Evolutionary conservation across 2,329 filamentous ascomycete genomes (phyloP).

Genomic region (Coniochaeta prunicola): DNA sequence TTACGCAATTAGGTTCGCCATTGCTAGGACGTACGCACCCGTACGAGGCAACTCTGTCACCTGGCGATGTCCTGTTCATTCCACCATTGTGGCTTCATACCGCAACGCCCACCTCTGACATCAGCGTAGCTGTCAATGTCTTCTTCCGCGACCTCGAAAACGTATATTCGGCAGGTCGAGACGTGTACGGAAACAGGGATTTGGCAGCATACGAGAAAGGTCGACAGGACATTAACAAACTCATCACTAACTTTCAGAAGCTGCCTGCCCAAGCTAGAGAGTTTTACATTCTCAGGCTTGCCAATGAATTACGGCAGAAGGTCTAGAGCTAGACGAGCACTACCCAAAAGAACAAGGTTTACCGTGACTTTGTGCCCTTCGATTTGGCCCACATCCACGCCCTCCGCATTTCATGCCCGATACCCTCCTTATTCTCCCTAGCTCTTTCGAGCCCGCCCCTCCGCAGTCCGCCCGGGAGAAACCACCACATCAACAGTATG

Average conservation of each 20-base stretch:
- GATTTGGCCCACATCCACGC: neutral
- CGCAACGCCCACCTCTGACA: slow-evolving; percentile 46
- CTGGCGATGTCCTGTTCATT: slow-evolving; percentile 74
- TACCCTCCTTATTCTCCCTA: neutral
- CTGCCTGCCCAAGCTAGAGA: slow-evolving; percentile 59
- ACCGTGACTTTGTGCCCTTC: neutral
- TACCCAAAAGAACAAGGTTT: neutral
- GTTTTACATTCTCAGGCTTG: slow-evolving; percentile 71
- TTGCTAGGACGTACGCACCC: slow-evolving; percentile 48
- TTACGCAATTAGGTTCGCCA: slow-evolving; percentile 37
- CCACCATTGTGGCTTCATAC: slow-evolving; percentile 83
- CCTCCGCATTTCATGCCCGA: neutral
- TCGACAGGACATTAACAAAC: slow-evolving; percentile 61
- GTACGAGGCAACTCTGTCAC: slow-evolving; percentile 55
- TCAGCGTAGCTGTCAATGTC: slow-evolving; percentile 78
- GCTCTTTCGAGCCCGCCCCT: neutral
- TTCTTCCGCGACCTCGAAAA: slow-evolving; percentile 70
- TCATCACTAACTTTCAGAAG: slow-evolving; percentile 55
- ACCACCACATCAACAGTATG: slow-evolving; percentile 37
- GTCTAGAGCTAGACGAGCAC: neutral
- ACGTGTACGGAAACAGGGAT: slow-evolving; percentile 86
- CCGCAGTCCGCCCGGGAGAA: slow-evolving; percentile 23
- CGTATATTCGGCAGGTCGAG: slow-evolving; percentile 66
- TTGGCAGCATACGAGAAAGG: slow-evolving; percentile 79
- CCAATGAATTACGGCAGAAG: slow-evolving; percentile 50